Conservation (phyloP, 768 basidiomycete species). For the Boletus fagicola region DNA sequence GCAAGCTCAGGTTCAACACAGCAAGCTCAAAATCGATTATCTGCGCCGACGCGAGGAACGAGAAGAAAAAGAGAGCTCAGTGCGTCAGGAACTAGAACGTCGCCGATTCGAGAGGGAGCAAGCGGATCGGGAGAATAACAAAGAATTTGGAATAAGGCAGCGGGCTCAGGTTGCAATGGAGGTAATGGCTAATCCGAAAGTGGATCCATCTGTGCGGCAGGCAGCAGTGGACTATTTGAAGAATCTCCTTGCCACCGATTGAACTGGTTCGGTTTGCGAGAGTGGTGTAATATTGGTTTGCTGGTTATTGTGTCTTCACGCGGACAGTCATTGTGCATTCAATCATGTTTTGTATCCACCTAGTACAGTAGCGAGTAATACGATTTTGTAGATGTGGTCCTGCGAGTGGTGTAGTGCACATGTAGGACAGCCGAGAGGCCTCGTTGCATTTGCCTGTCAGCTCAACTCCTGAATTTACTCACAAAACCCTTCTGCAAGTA, state of each 20-base stretch:
- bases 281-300: constrained; percentile 3
- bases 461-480: not conserved
- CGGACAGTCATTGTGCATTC: constrained; percentile 14
- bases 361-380: constrained; percentile 12
- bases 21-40: constrained; percentile 68
- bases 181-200: constrained; percentile 54
- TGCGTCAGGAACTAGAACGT: constrained; percentile 53
- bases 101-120: constrained; percentile 54
- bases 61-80: constrained; percentile 56
- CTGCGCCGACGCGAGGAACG: constrained; percentile 65
- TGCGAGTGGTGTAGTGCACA: not conserved
- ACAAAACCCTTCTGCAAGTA: not conserved
- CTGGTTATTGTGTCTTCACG: constrained; percentile 2
- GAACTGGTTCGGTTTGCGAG: constrained; percentile 22
- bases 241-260: constrained; percentile 49
- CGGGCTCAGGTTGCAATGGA: constrained; percentile 68
- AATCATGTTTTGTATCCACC: constrained; percentile 9
- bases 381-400: not conserved
- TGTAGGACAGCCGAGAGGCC: not conserved
- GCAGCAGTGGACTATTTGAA: constrained; percentile 72
- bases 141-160: constrained; percentile 54
- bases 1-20: constrained; percentile 66
- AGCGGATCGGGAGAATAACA: constrained; percentile 52
- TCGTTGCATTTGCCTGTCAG: not conserved
- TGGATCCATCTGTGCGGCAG: constrained; percentile 60